Evolutionary conservation across 208 protist genomes (phyloP).

Genomic region (Hexamita inflata): DNA sequence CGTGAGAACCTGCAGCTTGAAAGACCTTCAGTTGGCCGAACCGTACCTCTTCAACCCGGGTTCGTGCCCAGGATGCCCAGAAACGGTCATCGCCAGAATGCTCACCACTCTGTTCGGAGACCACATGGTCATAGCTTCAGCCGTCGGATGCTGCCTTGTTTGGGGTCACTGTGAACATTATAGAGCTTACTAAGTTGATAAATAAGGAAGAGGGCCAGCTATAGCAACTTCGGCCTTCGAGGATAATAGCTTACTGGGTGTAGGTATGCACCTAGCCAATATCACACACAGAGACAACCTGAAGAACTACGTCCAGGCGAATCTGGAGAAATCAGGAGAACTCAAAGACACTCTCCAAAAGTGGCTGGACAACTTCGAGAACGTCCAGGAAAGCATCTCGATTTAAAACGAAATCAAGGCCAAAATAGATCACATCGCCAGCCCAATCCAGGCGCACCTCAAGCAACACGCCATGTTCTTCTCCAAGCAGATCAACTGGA

Average conservation of each 20-base stretch:
- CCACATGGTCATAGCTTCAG: constrained; percentile 55
- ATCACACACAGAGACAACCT: no score
- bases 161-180: constrained; percentile 46
- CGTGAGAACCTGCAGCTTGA: constrained; percentile 1
- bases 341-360: no score
- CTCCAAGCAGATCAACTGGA: constrained; percentile 44
- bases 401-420: no score
- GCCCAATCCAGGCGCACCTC: neutral
- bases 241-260: constrained; percentile 57
- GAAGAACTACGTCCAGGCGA: no score
- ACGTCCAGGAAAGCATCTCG: no score
- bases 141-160: constrained; percentile 54
- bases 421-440: neutral
- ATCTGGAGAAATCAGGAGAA: no score
- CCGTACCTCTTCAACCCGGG: constrained; percentile 36
- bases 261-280: constrained; percentile 49
- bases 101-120: constrained; percentile 58
- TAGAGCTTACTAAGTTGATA: constrained; percentile 50
- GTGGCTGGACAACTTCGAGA: no score
- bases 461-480: constrained; percentile 31
- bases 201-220: constrained; percentile 52
- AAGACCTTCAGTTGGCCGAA: neutral
- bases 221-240: constrained; percentile 57
- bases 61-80: constrained; percentile 39
- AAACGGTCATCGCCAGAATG: constrained; percentile 55